Base-by-base conservation (phyloP, 2,329 filamentous ascomycete genomes). In the Talaromyces sp. region DNA sequence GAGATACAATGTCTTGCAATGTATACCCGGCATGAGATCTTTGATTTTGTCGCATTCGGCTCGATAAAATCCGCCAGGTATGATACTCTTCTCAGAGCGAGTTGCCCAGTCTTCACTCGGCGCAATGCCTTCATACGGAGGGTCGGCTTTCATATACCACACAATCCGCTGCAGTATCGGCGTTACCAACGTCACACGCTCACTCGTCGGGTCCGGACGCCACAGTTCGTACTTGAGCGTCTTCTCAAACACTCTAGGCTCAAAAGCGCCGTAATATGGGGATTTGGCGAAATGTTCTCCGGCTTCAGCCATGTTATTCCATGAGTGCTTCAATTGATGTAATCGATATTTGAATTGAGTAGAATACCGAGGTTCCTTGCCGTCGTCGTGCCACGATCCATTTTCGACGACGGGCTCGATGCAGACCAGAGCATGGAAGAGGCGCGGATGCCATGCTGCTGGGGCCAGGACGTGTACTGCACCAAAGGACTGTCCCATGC, bases 31-130 rank as follows among this genome's bases (percentile, higher is more conserved):
- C 62, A 64, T 64, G 13, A 64, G 47, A 39, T 22, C 33, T 33
- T 60, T 64, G 37, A 64, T 43, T 22, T 60, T 64, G 41, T 64
- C 62, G 56, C 62, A 64, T 52, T 64, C 62, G 2, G 62, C n/a
- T 19, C 52, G 35, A 33, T 64, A 64, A 19, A 64, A 64, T 37
- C 62, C 62, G n/a, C 62, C 62, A 1, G 62, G 62, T 8, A 64
- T n/a, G 14, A 37, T 24, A 22, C 62, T 64, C 62, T 50, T 64
- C 22, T 64, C 31, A 5, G 62, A 39, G 13, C 62, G 31, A 39
- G 62, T 64, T 14, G 54, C 54, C 47, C 58, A 64, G 43, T 64
- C 62, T n/a, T 64, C 62, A n/a, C 43, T 60, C 4, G 62, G 62
- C 22, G 62, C 62, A 19, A 64, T 52, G 3, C 62, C 62, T 24